A percentile compares a stretch with the other conserved stretches of the same genome.
phyloP scores from a whole-genome alignment of 371 early-diverging fungal species.

The Mucor saturninus region DNA sequence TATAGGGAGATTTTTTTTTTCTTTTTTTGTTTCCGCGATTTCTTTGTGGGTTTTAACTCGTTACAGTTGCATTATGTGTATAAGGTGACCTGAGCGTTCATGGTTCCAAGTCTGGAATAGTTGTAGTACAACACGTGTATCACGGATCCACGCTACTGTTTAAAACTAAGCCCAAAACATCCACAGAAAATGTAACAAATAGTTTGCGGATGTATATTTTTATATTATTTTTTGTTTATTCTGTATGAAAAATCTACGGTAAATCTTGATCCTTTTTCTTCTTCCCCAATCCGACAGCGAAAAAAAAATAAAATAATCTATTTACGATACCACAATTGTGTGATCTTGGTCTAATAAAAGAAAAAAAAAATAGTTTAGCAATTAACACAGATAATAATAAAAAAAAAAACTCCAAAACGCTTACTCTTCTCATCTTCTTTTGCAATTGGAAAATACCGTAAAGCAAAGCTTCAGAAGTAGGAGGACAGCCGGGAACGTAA shows the following conservation, averaged over 20 bases:
- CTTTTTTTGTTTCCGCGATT: neutral
- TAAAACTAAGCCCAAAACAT: neutral
- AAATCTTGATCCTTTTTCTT: neutral
- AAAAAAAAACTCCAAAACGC: conserved; percentile 7
- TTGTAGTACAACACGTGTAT: too few relatives aligned
- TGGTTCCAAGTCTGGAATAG: too few relatives aligned
- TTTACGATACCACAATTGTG: conserved; percentile 65
- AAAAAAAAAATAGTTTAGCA: neutral
- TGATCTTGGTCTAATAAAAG: conserved; percentile 50
- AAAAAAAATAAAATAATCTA: conserved; percentile 23
- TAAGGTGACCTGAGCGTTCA: too few relatives aligned
- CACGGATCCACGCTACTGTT: too few relatives aligned
- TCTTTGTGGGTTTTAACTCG: too few relatives aligned
- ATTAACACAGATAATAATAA: neutral
- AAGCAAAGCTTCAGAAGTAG: conserved; percentile 95
- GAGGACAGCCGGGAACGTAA: conserved; percentile 98
- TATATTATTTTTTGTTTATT: conserved; percentile 6
- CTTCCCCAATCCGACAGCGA: neutral
- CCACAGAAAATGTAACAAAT: neutral
- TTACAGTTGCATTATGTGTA: too few relatives aligned
- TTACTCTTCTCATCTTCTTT: conserved; percentile 91
- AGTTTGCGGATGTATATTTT: conserved; percentile 5
- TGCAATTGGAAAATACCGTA: conserved; percentile 97
- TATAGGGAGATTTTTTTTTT: neutral
- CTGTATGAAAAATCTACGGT: neutral